A percentile compares a stretch with the other conserved stretches of the same genome.
phyloP scores from a whole-genome alignment of 2,329 filamentous ascomycete genomes.

The Fusarium pininemorale region DNA sequence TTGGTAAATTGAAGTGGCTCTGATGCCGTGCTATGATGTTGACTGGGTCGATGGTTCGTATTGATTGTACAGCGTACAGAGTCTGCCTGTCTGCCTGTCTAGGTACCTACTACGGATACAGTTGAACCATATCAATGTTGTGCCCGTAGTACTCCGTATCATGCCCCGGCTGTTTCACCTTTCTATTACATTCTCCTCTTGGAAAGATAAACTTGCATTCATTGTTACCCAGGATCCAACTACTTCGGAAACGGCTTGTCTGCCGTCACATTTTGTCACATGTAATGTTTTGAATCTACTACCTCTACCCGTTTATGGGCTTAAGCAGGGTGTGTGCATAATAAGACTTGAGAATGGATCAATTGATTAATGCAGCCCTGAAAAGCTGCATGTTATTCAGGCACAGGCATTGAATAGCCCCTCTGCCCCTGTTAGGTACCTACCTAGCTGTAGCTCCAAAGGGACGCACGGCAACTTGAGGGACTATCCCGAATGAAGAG shows the following conservation, averaged over 20 bases:
- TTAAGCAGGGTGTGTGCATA: constrained; percentile 7
- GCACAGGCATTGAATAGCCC: background rate
- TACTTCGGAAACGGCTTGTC: background rate
- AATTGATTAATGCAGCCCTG: constrained; percentile 13
- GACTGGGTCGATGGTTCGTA: background rate
- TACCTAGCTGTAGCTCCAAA: background rate
- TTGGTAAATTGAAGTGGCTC: background rate
- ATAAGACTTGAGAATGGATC: background rate
- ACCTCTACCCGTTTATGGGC: background rate
- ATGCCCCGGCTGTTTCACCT: background rate
- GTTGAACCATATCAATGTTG: background rate
- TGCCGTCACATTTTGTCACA: background rate
- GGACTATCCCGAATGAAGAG: background rate
- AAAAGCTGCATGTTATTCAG: constrained; percentile 9
- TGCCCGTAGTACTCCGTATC: background rate
- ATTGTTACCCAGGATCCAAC: background rate
- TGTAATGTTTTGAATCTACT: background rate
- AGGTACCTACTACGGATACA: no score
- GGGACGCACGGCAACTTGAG: background rate
- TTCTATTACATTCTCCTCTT: background rate
- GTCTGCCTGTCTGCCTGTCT: no score
- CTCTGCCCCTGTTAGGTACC: background rate
- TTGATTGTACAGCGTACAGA: background rate
- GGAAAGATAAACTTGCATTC: background rate
- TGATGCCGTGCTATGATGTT: background rate